Evolutionary conservation across 306 rosid species (phyloP).

Genomic region (Quercus engelmannii): DNA sequence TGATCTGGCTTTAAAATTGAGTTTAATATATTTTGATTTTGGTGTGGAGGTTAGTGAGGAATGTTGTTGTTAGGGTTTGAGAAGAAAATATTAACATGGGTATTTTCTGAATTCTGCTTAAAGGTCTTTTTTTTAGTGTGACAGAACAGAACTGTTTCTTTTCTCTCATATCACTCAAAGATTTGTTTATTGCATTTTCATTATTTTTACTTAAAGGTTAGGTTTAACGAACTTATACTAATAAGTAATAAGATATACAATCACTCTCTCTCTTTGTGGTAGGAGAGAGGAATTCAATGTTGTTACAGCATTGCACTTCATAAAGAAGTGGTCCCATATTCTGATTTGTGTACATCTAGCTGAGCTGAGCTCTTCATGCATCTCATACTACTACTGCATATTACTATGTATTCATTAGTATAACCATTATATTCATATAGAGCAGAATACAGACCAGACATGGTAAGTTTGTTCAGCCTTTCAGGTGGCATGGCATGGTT

Average conservation of each 20-base stretch:
- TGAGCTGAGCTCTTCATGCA: not conserved
- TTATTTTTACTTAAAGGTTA: conserved; percentile 5
- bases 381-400: not conserved
- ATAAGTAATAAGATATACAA: not conserved
- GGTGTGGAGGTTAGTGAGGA: conserved; percentile 20
- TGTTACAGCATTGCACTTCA: not conserved
- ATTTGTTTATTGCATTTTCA: not conserved
- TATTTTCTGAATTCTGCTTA: conserved; percentile 7
- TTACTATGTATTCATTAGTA: not conserved
- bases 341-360: no score
- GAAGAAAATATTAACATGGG: conserved; percentile 15
- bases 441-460: conserved; percentile 29
- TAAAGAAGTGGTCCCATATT: not conserved
- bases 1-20: conserved; percentile 41
- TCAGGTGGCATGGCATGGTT: conserved; percentile 5
- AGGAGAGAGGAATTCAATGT: not conserved
- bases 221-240: conserved; percentile 28
- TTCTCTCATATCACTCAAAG: no score
- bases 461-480: conserved; percentile 11
- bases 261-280: not conserved
- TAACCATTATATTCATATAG: not conserved
- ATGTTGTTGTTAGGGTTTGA: conserved; percentile 42
- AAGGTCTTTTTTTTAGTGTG: conserved; percentile 9
- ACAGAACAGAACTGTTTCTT: not conserved
- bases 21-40: conserved; percentile 31